Evolutionary conservation across 495 filamentous ascomycete genomes (phyloP), one percentile per base, ranked within the genome.

Genomic region (Neurospora sp.): DNA sequence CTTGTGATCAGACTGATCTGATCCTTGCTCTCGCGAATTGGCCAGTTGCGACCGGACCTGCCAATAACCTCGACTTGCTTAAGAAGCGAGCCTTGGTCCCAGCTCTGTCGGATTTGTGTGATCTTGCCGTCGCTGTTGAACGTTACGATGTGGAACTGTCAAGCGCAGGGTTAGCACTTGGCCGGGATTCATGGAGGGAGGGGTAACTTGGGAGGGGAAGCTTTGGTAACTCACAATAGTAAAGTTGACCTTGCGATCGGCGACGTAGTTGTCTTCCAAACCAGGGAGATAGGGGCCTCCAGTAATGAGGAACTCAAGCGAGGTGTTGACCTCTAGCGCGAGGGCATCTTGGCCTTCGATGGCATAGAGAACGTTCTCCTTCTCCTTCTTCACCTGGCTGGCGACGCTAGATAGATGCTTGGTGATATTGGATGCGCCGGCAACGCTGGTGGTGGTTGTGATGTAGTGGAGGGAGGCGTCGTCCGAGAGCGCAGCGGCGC

Each of bases 31-130:
- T 97, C 94, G 73, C 90, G 92, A 81, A 99, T 95, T 23, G 96
- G 96, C 96, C 96, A 99, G 79, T 92, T 93, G 78, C 90, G 92
- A 66, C 92, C 93, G 37, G 92, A 90, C 76, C 89, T 88, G 72
- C 96, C 96, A 82, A 99, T 98, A 39, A 97, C 90, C 76, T 97
- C 94, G 71, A 98, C 89, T 79, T 95, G 91, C 82, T 96, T 98
- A 74, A 99, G 86, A 10, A 98, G 88, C 71, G 93, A 93, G 37
- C 90, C 94, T 82, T 98, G 96, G 80, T 99, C 96, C 96, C 96
- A 99, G 81, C 91, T 92, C 73, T 94, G 89, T 71, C 94, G 91
- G 76, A 97, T 91, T 78, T 93, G 92, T 75, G 87, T 82, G 81
- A 99, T 97, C 80, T 93, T 91, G 75, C 90, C 87, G 48, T 91